A percentile compares a stretch with the other conserved stretches of the same genome.
Conservation (phyloP, 441 rosid genomes). For the Corymbia calophylla region DNA sequence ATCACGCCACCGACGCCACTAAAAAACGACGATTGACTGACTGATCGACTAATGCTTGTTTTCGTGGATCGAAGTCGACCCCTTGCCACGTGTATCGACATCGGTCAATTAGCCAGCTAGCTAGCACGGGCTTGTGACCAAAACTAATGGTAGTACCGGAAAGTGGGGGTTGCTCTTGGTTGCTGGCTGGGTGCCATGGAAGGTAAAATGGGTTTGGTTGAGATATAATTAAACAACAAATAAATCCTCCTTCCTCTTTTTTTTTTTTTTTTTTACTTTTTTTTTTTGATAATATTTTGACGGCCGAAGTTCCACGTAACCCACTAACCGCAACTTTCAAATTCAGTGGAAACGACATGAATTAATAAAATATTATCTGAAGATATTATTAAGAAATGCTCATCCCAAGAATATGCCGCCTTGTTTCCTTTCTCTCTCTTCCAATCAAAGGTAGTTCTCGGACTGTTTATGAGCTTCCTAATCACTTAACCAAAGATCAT, state of each 20-base stretch:
- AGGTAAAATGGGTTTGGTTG: not conserved
- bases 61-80: not conserved
- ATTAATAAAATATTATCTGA: not conserved
- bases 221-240: not conserved
- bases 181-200: not conserved
- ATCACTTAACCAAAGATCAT: not conserved
- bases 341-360: not conserved
- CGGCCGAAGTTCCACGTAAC: not conserved
- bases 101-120: not conserved
- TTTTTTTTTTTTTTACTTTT: fast-evolving
- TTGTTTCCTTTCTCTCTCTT: not conserved
- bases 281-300: not conserved
- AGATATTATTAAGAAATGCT: not conserved
- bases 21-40: not conserved
- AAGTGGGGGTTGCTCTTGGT: not conserved
- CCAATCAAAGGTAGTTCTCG: not conserved
- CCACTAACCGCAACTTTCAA: not conserved
- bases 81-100: not conserved
- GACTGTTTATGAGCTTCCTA: not conserved
- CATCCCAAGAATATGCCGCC: not conserved
- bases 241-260: not conserved
- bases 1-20: fast-evolving
- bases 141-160: not conserved
- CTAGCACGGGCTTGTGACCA: not conserved
- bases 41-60: too few relatives aligned